These are phyloP conservation scores for Cytospora piceicola DNA, from an alignment of 2,329 filamentous ascomycete species.

Conservation along the genomic window DNA sequence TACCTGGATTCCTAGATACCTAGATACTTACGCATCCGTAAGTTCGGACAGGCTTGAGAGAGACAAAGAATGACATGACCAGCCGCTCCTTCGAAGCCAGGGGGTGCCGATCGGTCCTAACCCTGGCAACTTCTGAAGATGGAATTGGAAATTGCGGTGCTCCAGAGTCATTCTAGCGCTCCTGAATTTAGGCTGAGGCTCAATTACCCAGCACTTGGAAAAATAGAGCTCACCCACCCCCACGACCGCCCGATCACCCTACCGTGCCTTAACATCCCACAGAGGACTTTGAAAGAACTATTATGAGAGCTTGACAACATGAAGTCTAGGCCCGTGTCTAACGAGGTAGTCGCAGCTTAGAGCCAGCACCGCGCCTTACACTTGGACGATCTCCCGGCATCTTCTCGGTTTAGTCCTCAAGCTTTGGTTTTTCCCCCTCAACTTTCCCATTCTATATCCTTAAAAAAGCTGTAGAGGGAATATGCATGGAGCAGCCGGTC, in stretches of 20 bases:
- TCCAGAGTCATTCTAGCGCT: slow-evolving; percentile 3
- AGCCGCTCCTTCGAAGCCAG: not conserved
- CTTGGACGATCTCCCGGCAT: not conserved
- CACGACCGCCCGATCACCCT: not conserved
- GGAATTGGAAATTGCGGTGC: not conserved
- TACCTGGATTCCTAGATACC: not conserved
- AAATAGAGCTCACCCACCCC: not conserved
- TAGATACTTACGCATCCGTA: not conserved
- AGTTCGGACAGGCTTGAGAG: not conserved
- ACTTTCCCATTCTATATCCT: not conserved
- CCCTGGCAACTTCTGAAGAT: not conserved
- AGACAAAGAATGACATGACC: not conserved
- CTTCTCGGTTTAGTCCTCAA: slow-evolving; percentile 1
- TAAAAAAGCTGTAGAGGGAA: not conserved
- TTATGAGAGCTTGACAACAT: not conserved
- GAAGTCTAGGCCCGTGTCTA: slow-evolving; percentile 1
- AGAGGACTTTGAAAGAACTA: too few relatives aligned
- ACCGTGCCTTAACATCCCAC: too few relatives aligned
- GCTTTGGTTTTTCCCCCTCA: not conserved
- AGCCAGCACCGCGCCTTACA: too few relatives aligned
- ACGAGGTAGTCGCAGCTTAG: not conserved
- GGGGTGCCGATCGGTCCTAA: slow-evolving; percentile 8
- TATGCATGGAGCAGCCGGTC: not conserved
- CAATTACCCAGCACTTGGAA: not conserved
- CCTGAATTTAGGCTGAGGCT: not conserved